phyloP scores from a whole-genome alignment of 768 basidiomycete species.

The Mycena pura region DNA sequence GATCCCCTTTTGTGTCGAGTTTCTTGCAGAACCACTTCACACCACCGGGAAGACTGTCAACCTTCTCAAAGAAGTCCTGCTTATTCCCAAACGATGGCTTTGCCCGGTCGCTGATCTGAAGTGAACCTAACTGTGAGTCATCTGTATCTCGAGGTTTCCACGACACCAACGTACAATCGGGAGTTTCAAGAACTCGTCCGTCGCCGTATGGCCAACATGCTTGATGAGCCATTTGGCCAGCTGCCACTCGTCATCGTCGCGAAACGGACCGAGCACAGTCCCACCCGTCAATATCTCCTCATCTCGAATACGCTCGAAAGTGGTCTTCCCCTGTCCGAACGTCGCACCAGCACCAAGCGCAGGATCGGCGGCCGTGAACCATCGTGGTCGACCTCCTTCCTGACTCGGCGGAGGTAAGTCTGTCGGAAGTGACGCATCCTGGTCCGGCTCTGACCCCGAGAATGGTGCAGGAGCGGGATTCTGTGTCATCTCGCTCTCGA shows the following conservation, averaged over 20 bases:
- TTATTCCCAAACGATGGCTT: too few relatives aligned
- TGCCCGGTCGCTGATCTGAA: too few relatives aligned
- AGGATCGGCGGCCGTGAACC: background rate
- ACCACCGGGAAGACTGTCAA: too few relatives aligned
- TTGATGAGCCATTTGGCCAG: slow-evolving; percentile 36
- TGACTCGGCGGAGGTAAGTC: background rate
- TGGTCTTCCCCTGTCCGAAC: background rate
- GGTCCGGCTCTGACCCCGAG: background rate
- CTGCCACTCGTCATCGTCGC: slow-evolving; percentile 33
- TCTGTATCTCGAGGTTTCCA: too few relatives aligned
- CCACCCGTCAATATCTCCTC: slow-evolving; percentile 7
- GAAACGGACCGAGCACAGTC: slow-evolving; percentile 29
- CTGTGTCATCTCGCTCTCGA: background rate
- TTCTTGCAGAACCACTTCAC: too few relatives aligned
- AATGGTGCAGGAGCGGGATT: background rate
- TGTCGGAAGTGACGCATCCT: background rate
- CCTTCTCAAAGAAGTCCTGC: too few relatives aligned
- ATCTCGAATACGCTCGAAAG: slow-evolving; percentile 1
- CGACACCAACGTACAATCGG: slow-evolving; percentile 13
- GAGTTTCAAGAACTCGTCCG: slow-evolving; percentile 25
- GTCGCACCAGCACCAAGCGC: background rate
- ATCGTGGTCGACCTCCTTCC: background rate
- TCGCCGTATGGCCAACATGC: slow-evolving; percentile 25
- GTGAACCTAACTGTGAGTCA: too few relatives aligned
- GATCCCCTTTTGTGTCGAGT: too few relatives aligned